Base-by-base conservation (phyloP, 495 filamentous ascomycete species). In the Mytilinidion resinicola region DNA sequence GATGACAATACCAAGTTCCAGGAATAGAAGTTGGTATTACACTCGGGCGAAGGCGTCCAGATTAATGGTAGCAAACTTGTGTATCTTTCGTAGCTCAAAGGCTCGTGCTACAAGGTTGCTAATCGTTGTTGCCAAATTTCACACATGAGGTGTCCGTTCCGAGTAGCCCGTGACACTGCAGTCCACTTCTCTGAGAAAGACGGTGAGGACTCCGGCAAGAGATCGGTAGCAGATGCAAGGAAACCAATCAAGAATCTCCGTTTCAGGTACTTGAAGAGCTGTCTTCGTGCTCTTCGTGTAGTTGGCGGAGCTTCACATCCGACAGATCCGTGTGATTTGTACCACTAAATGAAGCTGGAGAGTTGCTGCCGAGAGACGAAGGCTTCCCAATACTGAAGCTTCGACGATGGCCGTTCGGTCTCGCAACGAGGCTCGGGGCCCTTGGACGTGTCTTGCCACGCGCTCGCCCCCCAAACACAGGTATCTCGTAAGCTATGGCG, bases 381-480 rank as follows among this genome's bases (percentile, higher is more conserved):
- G 46, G 55, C 21, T 47, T 52, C 48, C 66, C 64, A 33, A 85
- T 55, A 55, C 77, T 78, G 55, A 85, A 81, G 0, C 69, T 71
- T 43, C 81, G 70, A 17, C 72, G 70, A 56, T 73, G 76, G 1
- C 83, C 82, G 62, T 72, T 78, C 7, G 84, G 78, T 25, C 84
- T 67, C 60, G 85, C 83, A 25, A 73, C 79, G 48, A 89, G 72
- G 56, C 79, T 85, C 21, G 85, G 85, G 34, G 83, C 83, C 36
- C 82, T 76, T 5, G 86, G 86, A 55, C 81, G 76, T 46, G 78
- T 76, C 43, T 74, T 75, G 4, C 85, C 86, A 12, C 80, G 74
- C 30, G 85, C 84, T 55, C 86, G 73, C 5, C 85, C 85, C 1
- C 86, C 86, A 30, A 86, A 59, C 42, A 76, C 68, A 1, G 86